A percentile compares a stretch with the other conserved stretches of the same genome.
These are phyloP conservation scores for Colletotrichum paranaense DNA, from an alignment of 2,329 filamentous ascomycete genomes.

Conservation along the genomic window DNA sequence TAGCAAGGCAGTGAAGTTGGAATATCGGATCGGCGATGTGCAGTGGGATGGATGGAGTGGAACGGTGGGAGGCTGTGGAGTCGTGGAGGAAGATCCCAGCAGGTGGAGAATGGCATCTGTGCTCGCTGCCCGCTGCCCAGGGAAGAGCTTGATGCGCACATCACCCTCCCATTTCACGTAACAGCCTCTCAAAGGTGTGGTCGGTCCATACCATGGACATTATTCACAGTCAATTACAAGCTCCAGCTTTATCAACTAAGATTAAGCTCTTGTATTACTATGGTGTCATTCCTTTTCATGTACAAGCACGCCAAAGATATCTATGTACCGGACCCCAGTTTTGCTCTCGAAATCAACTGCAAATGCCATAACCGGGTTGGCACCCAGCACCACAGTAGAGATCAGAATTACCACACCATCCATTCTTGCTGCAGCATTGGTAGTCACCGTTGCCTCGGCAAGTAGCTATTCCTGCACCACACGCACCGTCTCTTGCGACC, in stretches of 20 bases:
- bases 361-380: conserved; percentile 35
- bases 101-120: too few relatives aligned
- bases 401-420: conserved; percentile 35
- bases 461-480: conserved; percentile 25
- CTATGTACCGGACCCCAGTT: neutral
- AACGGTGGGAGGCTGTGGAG: neutral
- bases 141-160: too few relatives aligned
- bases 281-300: neutral
- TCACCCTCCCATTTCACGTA: too few relatives aligned
- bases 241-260: neutral
- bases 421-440: conserved; percentile 37
- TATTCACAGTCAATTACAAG: too few relatives aligned
- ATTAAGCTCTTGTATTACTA: neutral
- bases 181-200: too few relatives aligned
- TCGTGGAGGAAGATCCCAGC: too few relatives aligned
- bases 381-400: conserved; percentile 36
- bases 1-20: neutral
- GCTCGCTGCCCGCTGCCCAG: too few relatives aligned
- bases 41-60: neutral
- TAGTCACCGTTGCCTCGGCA: conserved; percentile 32
- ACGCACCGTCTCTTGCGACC: conserved; percentile 30
- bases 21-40: neutral
- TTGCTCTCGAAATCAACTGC: conserved; percentile 1
- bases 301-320: conserved; percentile 1
- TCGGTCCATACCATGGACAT: too few relatives aligned